phyloP scores from a whole-genome alignment of 2,329 filamentous ascomycete genomes.

The Cyanodermella asteris region DNA sequence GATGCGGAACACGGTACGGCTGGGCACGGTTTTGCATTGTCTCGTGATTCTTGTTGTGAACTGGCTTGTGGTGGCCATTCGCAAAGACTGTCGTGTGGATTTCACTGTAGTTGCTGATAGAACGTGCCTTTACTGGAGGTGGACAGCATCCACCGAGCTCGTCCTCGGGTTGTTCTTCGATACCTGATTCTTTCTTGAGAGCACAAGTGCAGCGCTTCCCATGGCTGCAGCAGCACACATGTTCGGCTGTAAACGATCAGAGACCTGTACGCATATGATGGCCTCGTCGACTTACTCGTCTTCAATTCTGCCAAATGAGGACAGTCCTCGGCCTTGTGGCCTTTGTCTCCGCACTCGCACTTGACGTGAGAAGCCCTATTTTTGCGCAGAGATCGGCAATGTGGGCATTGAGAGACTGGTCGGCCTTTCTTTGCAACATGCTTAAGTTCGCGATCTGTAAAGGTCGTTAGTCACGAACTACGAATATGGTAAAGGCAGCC shows the following conservation, averaged over 20 bases:
- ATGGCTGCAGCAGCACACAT: constrained; percentile 28
- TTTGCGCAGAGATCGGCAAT: constrained; percentile 92
- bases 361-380: constrained; percentile 84
- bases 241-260: too few species aligned
- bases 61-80: constrained; percentile 43
- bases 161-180: constrained; percentile 24
- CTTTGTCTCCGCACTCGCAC: constrained; percentile 90
- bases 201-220: constrained; percentile 39
- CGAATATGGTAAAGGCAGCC: constrained; percentile 2
- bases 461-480: constrained; percentile 6
- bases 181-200: constrained; percentile 33
- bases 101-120: too few species aligned
- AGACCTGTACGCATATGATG: too few species aligned
- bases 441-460: constrained; percentile 63
- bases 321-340: constrained; percentile 16
- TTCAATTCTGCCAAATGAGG: constrained; percentile 15
- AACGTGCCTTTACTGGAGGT: too few species aligned
- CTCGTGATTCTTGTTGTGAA: constrained; percentile 42
- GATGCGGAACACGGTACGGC: constrained; percentile 37
- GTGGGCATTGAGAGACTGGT: constrained; percentile 90
- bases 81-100: constrained; percentile 37
- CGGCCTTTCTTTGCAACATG: constrained; percentile 97
- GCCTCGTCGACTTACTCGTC: constrained; percentile 17
- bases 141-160: too few species aligned
- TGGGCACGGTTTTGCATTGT: constrained; percentile 38